These are phyloP conservation scores for Melanomma pulvis-pyrius DNA, from an alignment of 495 filamentous ascomycete genomes.

Conservation along the genomic window DNA sequence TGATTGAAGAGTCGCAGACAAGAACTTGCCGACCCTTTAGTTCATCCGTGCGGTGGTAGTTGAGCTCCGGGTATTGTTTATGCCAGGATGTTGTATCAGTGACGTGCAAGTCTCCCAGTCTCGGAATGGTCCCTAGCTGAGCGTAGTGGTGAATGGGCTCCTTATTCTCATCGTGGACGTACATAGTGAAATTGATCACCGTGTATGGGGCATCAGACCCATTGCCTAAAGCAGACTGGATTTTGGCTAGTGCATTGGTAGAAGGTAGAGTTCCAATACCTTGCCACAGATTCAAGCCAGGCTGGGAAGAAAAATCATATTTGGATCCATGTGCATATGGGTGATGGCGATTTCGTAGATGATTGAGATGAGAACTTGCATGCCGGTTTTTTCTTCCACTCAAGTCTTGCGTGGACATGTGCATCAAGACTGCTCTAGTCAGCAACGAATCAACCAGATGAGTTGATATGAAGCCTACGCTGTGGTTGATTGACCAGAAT, in stretches of 20 bases:
- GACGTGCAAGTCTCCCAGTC: constrained; percentile 28
- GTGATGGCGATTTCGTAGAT: constrained; percentile 15
- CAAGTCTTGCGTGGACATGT: constrained; percentile 26
- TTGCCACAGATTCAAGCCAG: constrained; percentile 12
- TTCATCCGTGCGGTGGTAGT: constrained; percentile 26
- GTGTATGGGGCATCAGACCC: constrained; percentile 25
- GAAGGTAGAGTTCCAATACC: constrained; percentile 4
- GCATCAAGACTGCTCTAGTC: constrained; percentile 13
- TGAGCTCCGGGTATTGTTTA: constrained; percentile 40
- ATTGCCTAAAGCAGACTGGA: neutral
- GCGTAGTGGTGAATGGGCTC: constrained; percentile 39
- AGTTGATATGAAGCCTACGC: constrained; percentile 46
- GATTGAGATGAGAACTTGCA: neutral
- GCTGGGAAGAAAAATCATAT: constrained; percentile 8
- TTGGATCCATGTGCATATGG: neutral
- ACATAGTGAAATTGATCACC: constrained; percentile 43
- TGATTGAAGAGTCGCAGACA: constrained; percentile 42
- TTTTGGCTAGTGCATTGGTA: neutral
- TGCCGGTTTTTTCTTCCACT: constrained; percentile 5
- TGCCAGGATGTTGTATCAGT: constrained; percentile 32
- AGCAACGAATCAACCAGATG: neutral
- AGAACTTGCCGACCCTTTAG: constrained; percentile 40
- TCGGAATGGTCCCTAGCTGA: constrained; percentile 19
- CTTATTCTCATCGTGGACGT: constrained; percentile 36
- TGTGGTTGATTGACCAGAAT: constrained; percentile 66